A percentile compares a stretch with the other conserved stretches of the same genome.
Conservation (phyloP, 768 basidiomycete species). For the Amanita pallidorosea region DNA sequence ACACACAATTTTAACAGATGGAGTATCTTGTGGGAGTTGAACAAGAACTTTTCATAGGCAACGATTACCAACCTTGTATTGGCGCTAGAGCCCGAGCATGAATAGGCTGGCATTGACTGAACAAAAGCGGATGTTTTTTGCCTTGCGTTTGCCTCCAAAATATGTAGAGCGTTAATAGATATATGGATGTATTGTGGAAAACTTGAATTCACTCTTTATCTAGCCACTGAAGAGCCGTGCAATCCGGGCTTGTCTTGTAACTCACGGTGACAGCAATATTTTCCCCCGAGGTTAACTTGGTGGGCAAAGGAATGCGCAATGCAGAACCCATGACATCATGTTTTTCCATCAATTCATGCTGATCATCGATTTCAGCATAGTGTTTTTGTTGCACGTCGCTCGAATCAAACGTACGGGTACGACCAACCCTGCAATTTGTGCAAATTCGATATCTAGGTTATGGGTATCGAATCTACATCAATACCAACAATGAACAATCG, state of each 20-base stretch:
- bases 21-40: constrained; percentile 45
- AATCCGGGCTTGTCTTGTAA: constrained; percentile 66
- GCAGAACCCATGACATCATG: constrained; percentile 74
- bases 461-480: constrained; percentile 63
- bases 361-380: not conserved
- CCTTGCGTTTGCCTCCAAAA: constrained; percentile 69
- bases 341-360: constrained; percentile 46
- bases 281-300: constrained; percentile 28
- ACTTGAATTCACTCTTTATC: constrained; percentile 50
- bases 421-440: constrained; percentile 38
- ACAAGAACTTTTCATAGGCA: not conserved
- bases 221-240: constrained; percentile 83
- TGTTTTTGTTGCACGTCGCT: not conserved
- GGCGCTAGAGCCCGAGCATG: constrained; percentile 75
- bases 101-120: constrained; percentile 91
- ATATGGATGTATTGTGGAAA: not conserved
- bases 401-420: constrained; percentile 29
- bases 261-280: constrained; percentile 43
- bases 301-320: constrained; percentile 46
- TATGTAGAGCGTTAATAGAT: not conserved
- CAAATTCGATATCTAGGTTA: constrained; percentile 49
- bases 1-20: constrained; percentile 74
- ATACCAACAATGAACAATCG: not conserved
- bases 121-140: constrained; percentile 75
- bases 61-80: constrained; percentile 46